Evolutionary conservation across 2,329 filamentous ascomycete genomes (phyloP), one percentile per base, ranked within the genome.

Genomic region (Phialophora verrucosa): DNA sequence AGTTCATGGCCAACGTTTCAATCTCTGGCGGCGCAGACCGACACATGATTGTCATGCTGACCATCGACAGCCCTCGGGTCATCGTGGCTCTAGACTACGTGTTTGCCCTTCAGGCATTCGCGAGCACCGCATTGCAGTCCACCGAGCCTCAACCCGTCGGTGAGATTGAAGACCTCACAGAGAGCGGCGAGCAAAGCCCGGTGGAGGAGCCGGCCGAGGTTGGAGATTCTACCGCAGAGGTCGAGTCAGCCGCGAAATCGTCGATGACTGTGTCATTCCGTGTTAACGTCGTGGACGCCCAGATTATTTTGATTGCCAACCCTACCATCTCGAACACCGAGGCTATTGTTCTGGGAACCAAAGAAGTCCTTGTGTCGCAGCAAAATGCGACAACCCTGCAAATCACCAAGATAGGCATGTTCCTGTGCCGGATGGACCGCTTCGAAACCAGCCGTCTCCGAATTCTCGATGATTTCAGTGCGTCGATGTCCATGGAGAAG

Each of bases 11-110:
- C 20, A 97, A 91, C 76, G 82, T 99, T 3, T 96, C 93, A 0
- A 96, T 99, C 78, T 93, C 93, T 0, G 91, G 93, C 17, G 93
- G 93, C 3, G 83, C 88, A 38, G 90, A 97, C 49, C 88, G 88
- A 66, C 91, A 89, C 75, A 79, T 98, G 63, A 96, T 98, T 74
- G 92, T 92, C 1, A 91, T 99, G 78, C 87, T 97, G 64, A 97
- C 93, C 0, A 88, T 99, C 68, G 95, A 99, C 75, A 99, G 95
- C 72, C 95, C 95, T 1, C 87, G 93, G 2, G 87, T 99, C 63
- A 98, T 99, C 65, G 91, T 99, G 76, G 94, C 96, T 0, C 82
- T 99, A 32, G 95, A 99, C 76, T 98, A 99, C 76, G 81, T 99
- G 2, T 97, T 97, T 73, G 91, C 93, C 0, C 83, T 99, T 47